phyloP scores from a whole-genome alignment of 2,329 filamentous ascomycete genomes.

The Samsoniella hepiali region DNA sequence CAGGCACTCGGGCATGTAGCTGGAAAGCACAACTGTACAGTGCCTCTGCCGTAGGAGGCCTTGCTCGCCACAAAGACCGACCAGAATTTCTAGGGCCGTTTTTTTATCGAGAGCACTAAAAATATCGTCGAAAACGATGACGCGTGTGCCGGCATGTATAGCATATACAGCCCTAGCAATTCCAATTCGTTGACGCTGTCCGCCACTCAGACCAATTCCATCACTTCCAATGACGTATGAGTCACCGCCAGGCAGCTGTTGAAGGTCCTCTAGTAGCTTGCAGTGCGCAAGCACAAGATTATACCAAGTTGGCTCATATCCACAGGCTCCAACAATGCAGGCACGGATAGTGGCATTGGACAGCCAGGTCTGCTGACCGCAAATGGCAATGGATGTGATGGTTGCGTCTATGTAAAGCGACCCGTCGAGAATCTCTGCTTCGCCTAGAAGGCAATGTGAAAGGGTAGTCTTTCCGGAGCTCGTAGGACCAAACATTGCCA shows the following conservation, averaged over 20 bases:
- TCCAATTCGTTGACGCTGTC: conserved; percentile 1
- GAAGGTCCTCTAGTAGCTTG: background rate
- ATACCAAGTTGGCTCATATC: background rate
- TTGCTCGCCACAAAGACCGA: background rate
- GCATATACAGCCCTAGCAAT: background rate
- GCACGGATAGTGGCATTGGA: background rate
- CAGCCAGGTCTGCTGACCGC: background rate
- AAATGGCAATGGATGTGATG: background rate
- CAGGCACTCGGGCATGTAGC: background rate
- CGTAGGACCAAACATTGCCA: background rate
- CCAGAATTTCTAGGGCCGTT: background rate
- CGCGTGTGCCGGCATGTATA: background rate
- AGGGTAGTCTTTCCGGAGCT: conserved; percentile 1
- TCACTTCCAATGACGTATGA: background rate
- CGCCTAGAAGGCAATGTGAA: background rate
- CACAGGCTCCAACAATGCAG: background rate
- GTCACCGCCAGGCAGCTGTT: background rate
- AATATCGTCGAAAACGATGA: background rate
- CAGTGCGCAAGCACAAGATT: background rate
- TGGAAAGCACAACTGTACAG: background rate
- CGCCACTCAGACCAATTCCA: background rate
- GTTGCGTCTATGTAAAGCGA: background rate
- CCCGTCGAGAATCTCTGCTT: background rate
- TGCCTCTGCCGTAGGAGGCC: background rate
- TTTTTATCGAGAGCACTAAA: background rate